A percentile compares a stretch with the other conserved stretches of the same genome.
Conservation (phyloP, 2,329 filamentous ascomycete genomes). For the Fusarium sp. region DNA sequence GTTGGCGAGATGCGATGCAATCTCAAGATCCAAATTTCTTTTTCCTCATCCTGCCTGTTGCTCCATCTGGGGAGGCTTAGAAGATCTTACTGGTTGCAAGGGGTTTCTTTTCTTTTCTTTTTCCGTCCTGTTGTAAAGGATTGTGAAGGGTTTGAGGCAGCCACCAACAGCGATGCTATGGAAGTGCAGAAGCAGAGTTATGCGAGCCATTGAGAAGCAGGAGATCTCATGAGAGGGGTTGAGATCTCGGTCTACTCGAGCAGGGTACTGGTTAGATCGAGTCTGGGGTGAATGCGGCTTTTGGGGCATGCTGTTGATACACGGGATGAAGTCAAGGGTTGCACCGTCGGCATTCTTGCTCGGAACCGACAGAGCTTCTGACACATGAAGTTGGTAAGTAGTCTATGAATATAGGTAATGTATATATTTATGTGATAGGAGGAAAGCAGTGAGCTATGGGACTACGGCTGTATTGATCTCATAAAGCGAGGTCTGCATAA, state of each 20-base stretch:
- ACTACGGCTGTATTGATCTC: too few species aligned
- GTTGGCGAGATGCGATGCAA: conserved; percentile 31
- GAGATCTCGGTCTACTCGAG: conserved; percentile 12
- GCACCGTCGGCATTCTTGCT: not conserved
- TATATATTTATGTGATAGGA: too few species aligned
- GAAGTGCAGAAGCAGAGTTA: conserved; percentile 18
- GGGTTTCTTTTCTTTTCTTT: not conserved
- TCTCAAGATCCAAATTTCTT: conserved; percentile 31
- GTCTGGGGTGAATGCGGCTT: conserved; percentile 18
- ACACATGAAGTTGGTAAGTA: too few species aligned
- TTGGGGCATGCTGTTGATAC: conserved; percentile 25
- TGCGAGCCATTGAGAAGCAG: conserved; percentile 38
- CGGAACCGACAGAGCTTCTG: not conserved
- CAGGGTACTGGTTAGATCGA: conserved; percentile 1
- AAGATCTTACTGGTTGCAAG: not conserved
- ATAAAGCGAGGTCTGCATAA: not conserved
- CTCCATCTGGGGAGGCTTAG: not conserved
- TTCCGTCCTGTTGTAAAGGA: not conserved
- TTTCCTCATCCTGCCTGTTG: conserved; percentile 13
- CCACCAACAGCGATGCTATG: conserved; percentile 24
- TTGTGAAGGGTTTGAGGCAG: conserved; percentile 32
- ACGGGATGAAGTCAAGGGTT: conserved; percentile 11
- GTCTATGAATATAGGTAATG: too few species aligned
- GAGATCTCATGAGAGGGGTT: not conserved
- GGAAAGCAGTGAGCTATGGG: too few species aligned